A percentile compares a stretch with the other conserved stretches of the same genome.
phyloP scores from a whole-genome alignment of 75 land plant genomes.

The Ceratopteris richardii region DNA sequence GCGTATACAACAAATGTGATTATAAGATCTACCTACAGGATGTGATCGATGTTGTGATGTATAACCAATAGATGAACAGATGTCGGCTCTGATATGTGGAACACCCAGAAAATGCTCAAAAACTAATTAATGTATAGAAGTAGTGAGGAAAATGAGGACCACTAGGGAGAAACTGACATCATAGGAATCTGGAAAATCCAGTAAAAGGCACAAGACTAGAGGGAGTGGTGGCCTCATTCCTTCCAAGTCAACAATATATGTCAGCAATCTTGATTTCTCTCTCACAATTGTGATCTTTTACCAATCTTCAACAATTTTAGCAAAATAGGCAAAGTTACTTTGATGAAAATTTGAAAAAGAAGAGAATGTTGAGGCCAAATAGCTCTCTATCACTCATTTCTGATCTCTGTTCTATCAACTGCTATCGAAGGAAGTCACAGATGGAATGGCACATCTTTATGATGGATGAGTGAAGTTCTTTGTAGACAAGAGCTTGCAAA shows the following conservation, averaged over 20 bases:
- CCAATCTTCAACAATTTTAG: constrained; percentile 95
- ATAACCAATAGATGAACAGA: too few relatives aligned
- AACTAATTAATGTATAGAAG: neutral
- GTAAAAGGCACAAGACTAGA: neutral
- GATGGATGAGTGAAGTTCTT: too few relatives aligned
- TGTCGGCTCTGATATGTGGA: too few relatives aligned
- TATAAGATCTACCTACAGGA: too few relatives aligned
- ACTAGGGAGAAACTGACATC: neutral
- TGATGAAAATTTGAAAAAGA: constrained; percentile 68
- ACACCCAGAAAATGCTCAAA: too few relatives aligned
- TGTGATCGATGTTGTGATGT: too few relatives aligned
- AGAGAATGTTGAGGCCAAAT: too few relatives aligned
- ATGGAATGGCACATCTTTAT: too few relatives aligned
- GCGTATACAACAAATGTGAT: too few relatives aligned
- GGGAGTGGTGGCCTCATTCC: constrained; percentile 93
- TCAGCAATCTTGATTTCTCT: constrained; percentile 77
- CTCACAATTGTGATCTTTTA: constrained; percentile 87
- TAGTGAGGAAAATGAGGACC: constrained; percentile 1
- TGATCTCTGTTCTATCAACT: too few relatives aligned
- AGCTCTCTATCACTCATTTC: too few relatives aligned
- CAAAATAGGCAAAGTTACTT: constrained; percentile 80
- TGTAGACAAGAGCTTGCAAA: constrained; percentile 64
- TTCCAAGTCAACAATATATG: constrained; percentile 90
- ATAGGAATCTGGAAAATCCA: neutral
- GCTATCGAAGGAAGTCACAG: too few relatives aligned